Conservation (phyloP, 2,329 filamentous ascomycete species). For the Penicillium sp. region DNA sequence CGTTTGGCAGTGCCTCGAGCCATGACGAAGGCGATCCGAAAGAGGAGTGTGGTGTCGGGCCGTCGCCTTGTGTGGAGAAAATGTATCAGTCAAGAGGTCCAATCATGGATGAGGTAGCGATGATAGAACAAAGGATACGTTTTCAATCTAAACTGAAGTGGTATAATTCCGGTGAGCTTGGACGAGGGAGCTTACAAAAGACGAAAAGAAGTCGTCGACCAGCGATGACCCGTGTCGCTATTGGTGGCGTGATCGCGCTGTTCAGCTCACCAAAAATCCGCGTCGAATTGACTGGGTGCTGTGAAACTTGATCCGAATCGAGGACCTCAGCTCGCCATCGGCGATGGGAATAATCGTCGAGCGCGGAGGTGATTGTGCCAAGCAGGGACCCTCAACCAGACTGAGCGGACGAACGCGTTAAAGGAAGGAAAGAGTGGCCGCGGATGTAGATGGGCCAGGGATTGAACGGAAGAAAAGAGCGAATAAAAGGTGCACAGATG, state of each 20-base stretch:
- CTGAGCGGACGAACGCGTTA: constrained; percentile 15
- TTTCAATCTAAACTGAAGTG: no score
- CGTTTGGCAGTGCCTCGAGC: constrained; percentile 33
- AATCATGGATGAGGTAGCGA: not conserved
- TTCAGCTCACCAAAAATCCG: not conserved
- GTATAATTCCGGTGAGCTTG: not conserved
- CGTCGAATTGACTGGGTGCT: no score
- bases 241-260: not conserved
- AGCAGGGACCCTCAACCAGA: constrained; percentile 14
- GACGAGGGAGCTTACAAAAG: constrained; percentile 9
- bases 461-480: constrained; percentile 1
- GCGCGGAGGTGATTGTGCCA: constrained; percentile 14
- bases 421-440: no score
- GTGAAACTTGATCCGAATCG: no score
- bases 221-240: constrained; percentile 5
- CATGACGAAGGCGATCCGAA: constrained; percentile 17
- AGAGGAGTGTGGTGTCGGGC: constrained; percentile 3
- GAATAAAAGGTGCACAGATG: constrained; percentile 5
- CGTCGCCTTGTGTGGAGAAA: constrained; percentile 4
- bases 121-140: not conserved
- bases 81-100: constrained; percentile 6
- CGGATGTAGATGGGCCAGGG: not conserved
- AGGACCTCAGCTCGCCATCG: not conserved
- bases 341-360: constrained; percentile 16
- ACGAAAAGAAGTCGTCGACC: constrained; percentile 5